Conservation (phyloP, 106 monocot species). For the Phalaenopsis equestris region DNA sequence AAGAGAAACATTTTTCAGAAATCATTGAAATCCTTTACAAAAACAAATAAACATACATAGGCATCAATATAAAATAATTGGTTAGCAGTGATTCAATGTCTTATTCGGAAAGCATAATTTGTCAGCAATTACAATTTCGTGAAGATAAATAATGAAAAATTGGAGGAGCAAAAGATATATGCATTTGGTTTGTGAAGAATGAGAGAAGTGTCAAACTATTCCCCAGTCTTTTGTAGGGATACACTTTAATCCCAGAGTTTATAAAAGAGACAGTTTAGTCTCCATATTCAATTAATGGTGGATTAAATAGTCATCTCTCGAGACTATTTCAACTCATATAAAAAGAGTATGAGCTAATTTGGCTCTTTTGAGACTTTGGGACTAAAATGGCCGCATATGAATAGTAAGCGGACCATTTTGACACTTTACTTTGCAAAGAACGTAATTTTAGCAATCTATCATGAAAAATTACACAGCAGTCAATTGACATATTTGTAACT, state of each 20-base stretch:
- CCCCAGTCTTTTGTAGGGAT: too few species aligned
- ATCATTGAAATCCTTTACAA: neutral
- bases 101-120: neutral
- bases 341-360: too few species aligned
- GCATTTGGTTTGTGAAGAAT: neutral
- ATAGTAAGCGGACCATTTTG: too few species aligned
- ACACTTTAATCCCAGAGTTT: too few species aligned
- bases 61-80: neutral
- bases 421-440: neutral
- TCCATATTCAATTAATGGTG: too few species aligned
- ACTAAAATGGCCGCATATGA: too few species aligned
- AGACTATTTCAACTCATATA: too few species aligned
- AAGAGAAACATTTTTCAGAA: conserved; percentile 8
- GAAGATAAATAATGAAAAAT: neutral
- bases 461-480: neutral
- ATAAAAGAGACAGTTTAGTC: too few species aligned
- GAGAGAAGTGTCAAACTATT: too few species aligned
- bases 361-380: too few species aligned
- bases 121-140: neutral
- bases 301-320: too few species aligned
- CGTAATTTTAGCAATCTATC: neutral
- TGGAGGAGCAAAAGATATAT: neutral
- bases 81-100: neutral
- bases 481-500: neutral
- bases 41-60: neutral